A percentile compares a stretch with the other conserved stretches of the same genome.
Conservation (phyloP, 257 asterid genomes). For the Nicotiana tabacum region DNA sequence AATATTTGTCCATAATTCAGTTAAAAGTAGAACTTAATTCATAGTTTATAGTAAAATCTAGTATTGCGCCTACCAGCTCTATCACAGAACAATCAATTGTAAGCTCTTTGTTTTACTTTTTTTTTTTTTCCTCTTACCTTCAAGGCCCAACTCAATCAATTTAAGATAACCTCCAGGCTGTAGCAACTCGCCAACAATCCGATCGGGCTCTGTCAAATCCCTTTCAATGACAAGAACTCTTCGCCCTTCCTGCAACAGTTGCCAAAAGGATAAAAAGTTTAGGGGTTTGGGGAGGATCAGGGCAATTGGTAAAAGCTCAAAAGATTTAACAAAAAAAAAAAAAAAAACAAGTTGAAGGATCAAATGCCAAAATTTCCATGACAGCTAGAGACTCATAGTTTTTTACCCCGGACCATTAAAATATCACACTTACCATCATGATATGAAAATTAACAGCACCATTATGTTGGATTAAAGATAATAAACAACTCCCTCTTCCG, state of each 20-base stretch:
- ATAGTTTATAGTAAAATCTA: background rate
- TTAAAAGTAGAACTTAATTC: background rate
- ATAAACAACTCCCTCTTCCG: background rate
- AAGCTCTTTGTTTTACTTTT: background rate
- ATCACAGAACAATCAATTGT: background rate
- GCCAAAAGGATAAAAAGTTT: background rate
- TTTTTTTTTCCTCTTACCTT: conserved; percentile 11
- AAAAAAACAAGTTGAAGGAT: background rate
- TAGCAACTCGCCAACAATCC: conserved; percentile 33
- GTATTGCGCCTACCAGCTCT: background rate
- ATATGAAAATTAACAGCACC: background rate
- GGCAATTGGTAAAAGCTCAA: background rate
- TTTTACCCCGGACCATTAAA: background rate
- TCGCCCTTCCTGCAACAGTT: conserved; percentile 25
- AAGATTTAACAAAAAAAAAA: background rate
- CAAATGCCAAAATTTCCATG: conserved; percentile 1
- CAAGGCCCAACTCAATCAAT: conserved; percentile 29
- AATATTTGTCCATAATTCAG: background rate
- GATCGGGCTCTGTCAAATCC: conserved; percentile 30
- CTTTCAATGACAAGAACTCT: conserved; percentile 23
- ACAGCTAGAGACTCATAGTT: background rate
- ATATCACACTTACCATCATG: background rate
- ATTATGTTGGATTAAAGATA: background rate
- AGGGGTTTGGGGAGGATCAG: background rate
- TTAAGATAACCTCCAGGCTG: conserved; percentile 37